Evolutionary conservation across 805 yeast species (phyloP).

Genomic region (Candida golubevii): DNA sequence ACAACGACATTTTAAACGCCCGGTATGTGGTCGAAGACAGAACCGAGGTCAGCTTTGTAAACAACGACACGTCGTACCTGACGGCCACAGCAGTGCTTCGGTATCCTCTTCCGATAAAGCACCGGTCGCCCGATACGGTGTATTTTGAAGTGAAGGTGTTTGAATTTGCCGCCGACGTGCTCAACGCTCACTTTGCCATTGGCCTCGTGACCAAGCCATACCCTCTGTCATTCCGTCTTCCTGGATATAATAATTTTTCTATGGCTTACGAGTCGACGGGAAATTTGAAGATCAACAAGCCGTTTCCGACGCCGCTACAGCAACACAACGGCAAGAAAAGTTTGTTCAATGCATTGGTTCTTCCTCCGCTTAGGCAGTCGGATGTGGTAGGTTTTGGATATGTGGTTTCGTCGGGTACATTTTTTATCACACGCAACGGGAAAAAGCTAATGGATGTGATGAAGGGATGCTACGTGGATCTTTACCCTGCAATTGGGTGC

Average conservation of each 20-base stretch:
- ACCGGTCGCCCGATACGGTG: constrained; percentile 39
- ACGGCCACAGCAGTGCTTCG: constrained; percentile 38
- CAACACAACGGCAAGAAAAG: constrained; percentile 41
- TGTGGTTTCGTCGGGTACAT: constrained; percentile 43
- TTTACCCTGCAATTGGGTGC: constrained; percentile 54
- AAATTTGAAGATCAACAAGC: constrained; percentile 59
- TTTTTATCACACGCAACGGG: constrained; percentile 55
- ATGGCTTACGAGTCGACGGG: constrained; percentile 74
- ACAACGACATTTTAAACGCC: constrained; percentile 26
- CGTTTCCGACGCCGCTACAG: constrained; percentile 48
- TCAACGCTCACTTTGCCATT: constrained; percentile 52
- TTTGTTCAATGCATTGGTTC: constrained; percentile 39
- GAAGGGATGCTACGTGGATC: constrained; percentile 45
- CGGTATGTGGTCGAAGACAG: constrained; percentile 36
- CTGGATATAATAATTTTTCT: constrained; percentile 68
- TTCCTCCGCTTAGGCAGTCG: constrained; percentile 49
- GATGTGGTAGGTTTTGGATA: constrained; percentile 57
- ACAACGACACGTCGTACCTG: constrained; percentile 37
- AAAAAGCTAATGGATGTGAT: constrained; percentile 48
- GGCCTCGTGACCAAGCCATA: constrained; percentile 72
- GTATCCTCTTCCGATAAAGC: constrained; percentile 35
- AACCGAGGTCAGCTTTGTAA: constrained; percentile 34
- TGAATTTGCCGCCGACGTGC: constrained; percentile 24
- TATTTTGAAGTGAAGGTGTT: constrained; percentile 57
- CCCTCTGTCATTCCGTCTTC: constrained; percentile 63